A percentile compares a stretch with the other conserved stretches of the same genome.
Evolutionary conservation across 2,329 filamentous ascomycete species (phyloP).

Genomic region (Neoscytalidium dimidiatum): DNA sequence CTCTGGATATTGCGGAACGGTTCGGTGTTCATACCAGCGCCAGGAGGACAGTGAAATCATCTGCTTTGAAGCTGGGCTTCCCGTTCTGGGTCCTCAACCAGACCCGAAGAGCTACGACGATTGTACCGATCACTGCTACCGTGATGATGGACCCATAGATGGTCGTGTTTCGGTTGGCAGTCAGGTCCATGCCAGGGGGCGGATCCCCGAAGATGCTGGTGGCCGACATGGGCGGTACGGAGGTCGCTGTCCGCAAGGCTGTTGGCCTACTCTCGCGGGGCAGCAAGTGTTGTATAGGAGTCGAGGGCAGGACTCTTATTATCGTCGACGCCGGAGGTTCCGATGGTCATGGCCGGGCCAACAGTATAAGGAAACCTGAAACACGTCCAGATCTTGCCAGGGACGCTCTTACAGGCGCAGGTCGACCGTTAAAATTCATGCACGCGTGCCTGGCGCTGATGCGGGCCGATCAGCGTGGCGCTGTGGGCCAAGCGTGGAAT

Average conservation of each 20-base stretch:
- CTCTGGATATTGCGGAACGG: not conserved
- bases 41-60: constrained; percentile 6
- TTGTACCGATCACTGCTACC: constrained; percentile 8
- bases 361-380: not conserved
- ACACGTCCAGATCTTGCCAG: not conserved
- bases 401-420: not conserved
- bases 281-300: not conserved
- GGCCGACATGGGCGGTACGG: not conserved
- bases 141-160: constrained; percentile 16
- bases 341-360: not conserved
- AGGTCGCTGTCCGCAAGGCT: not conserved
- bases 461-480: constrained; percentile 1
- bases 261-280: not conserved
- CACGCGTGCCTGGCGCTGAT: not conserved
- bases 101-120: not conserved
- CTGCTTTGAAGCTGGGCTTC: not conserved
- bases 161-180: not conserved
- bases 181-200: constrained; percentile 7
- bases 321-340: not conserved
- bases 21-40: not conserved
- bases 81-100: not conserved
- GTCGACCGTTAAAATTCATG: not conserved
- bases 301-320: not conserved
- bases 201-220: not conserved
- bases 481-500: not conserved